Conservation (phyloP, 768 basidiomycete species). For the Psilocybe cyanescens region DNA sequence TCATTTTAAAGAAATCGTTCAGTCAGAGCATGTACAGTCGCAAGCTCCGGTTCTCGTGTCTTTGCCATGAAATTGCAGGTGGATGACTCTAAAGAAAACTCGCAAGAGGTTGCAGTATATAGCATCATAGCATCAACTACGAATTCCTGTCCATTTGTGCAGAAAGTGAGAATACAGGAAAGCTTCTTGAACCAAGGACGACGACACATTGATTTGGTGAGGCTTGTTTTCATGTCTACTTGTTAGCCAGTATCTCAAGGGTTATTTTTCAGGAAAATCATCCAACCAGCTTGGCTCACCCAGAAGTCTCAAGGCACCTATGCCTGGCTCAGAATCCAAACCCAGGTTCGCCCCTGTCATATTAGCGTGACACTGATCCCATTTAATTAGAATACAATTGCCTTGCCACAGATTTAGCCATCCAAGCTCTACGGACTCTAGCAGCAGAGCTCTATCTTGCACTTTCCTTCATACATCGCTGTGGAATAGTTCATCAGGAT, state of each 20-base stretch:
- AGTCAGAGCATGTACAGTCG: not conserved
- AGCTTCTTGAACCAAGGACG: not conserved
- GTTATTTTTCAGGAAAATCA: conserved; percentile 30
- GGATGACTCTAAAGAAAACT: not conserved
- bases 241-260: not conserved
- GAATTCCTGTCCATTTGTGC: conserved; percentile 12
- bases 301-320: conserved; percentile 30
- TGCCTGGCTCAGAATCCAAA: conserved; percentile 3
- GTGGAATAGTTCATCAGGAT: conserved; percentile 71
- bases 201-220: conserved; percentile 4
- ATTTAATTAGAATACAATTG: not conserved
- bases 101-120: conserved; percentile 1
- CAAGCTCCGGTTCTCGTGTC: not conserved
- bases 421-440: conserved; percentile 29
- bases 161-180: conserved; percentile 3
- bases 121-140: conserved; percentile 8
- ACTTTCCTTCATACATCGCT: conserved; percentile 49
- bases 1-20: too few relatives aligned
- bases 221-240: not conserved
- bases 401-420: not conserved
- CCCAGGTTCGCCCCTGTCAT: not conserved
- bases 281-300: conserved; percentile 32
- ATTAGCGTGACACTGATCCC: too few relatives aligned
- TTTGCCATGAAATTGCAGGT: not conserved
- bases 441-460: conserved; percentile 37